Evolutionary conservation across 164 flowering plant species (phyloP).

Genomic region (Malania oleifera): DNA sequence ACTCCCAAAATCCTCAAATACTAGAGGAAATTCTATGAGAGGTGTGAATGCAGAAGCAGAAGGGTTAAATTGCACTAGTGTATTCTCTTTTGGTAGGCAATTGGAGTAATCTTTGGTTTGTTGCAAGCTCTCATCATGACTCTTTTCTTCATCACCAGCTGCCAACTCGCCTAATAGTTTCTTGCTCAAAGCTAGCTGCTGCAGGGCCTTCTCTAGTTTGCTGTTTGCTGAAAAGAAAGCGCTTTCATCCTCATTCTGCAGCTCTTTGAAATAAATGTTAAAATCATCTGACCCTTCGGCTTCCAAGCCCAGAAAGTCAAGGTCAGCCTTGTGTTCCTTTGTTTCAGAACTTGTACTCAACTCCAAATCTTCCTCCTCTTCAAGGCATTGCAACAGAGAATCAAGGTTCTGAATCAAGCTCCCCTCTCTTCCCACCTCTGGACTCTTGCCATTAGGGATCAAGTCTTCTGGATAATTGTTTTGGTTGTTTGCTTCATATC

Average conservation of each 20-base stretch:
- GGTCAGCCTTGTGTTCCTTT: conserved; percentile 15
- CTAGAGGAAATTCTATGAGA: conserved; percentile 21
- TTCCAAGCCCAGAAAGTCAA: conserved; percentile 14
- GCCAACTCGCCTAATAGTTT: conserved; percentile 22
- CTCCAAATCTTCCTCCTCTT: conserved; percentile 23
- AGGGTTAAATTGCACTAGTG: conserved; percentile 9
- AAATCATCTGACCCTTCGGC: conserved; percentile 16
- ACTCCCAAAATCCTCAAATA: conserved; percentile 26
- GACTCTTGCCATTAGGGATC: conserved; percentile 3
- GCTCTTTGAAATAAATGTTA: conserved; percentile 8
- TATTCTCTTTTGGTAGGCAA: conserved; percentile 9
- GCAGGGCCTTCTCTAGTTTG: conserved; percentile 36
- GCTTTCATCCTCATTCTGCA: conserved; percentile 24
- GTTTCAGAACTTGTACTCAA: conserved; percentile 19
- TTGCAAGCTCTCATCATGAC: conserved; percentile 10
- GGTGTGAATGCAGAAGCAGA: conserved; percentile 10
- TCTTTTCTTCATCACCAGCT: conserved; percentile 9
- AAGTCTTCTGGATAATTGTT: conserved; percentile 2
- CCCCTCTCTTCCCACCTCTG: conserved; percentile 15
- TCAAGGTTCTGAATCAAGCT: conserved; percentile 25
- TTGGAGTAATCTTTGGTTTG: conserved; percentile 5
- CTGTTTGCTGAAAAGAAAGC: conserved; percentile 20
- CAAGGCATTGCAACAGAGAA: conserved; percentile 16
- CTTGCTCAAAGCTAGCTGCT: conserved; percentile 28
- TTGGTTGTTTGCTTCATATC: conserved; percentile 4